These are phyloP conservation scores for Dianthus caryophyllus DNA, from an alignment of 148 eudicot genomes.

Conservation along the genomic window DNA sequence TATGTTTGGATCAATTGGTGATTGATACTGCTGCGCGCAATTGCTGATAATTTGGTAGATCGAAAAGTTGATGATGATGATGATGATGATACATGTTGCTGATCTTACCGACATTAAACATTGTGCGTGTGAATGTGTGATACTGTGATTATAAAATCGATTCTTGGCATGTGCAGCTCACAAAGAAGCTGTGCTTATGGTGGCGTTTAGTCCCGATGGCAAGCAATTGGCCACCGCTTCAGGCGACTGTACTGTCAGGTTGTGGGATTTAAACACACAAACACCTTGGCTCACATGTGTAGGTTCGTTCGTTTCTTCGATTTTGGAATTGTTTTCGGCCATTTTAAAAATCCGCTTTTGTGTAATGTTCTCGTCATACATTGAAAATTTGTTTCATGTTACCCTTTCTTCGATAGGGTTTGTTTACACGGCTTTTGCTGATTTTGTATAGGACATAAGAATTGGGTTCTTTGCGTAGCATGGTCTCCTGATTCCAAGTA, in stretches of 20 bases:
- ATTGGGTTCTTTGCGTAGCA: slow-evolving; percentile 93
- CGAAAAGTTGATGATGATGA: no score
- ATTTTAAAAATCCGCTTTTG: no score
- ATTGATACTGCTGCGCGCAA: no score
- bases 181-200: slow-evolving; percentile 87
- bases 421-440: slow-evolving; percentile 3
- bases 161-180: slow-evolving; percentile 55
- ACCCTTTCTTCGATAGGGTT: neutral
- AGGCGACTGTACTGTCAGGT: slow-evolving; percentile 83
- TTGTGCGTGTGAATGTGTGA: neutral
- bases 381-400: no score
- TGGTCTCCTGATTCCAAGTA: slow-evolving; percentile 98
- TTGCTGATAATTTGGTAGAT: no score
- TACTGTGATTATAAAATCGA: neutral
- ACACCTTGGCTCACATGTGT: slow-evolving; percentile 78
- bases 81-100: no score
- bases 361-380: no score
- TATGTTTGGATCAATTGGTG: no score
- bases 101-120: no score
- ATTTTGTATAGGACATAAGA: slow-evolving; percentile 62
- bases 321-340: neutral
- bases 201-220: slow-evolving; percentile 94
- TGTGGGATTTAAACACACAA: slow-evolving; percentile 88
- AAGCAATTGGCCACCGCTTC: slow-evolving; percentile 86
- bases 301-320: slow-evolving; percentile 39